These are phyloP conservation scores for Phytophthora niederhauseri DNA, from an alignment of 352 stramenopile genomes.

Conservation along the genomic window DNA sequence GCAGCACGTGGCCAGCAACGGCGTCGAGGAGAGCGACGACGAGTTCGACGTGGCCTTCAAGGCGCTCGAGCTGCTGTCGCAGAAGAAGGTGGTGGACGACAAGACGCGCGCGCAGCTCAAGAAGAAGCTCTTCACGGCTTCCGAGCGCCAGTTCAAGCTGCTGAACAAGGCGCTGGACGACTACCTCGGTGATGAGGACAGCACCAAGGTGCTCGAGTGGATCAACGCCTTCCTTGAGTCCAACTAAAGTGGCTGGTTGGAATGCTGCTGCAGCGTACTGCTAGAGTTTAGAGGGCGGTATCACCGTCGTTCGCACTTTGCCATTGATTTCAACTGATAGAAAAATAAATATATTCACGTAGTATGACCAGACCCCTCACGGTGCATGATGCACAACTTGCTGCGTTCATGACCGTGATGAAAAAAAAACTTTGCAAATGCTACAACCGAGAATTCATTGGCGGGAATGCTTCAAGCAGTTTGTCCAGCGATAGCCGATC, in stretches of 20 bases:
- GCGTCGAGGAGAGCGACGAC: conserved; percentile 2
- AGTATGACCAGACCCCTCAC: background rate
- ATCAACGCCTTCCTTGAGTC: conserved; percentile 62
- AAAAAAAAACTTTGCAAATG: background rate
- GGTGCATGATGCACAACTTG: no score
- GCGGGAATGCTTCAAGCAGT: conserved; percentile 44
- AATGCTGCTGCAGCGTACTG: background rate
- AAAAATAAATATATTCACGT: conserved; percentile 49
- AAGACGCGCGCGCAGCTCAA: conserved; percentile 59
- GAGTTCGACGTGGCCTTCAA: conserved; percentile 39
- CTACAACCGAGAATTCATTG: conserved; percentile 55
- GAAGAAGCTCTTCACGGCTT: conserved; percentile 57
- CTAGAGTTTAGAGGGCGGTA: background rate
- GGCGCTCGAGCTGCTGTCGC: conserved; percentile 57
- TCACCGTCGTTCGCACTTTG: background rate
- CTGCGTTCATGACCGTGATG: background rate
- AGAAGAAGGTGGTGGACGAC: conserved; percentile 53
- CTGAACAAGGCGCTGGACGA: conserved; percentile 54
- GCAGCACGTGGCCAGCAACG: conserved; percentile 28
- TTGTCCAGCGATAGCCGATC: conserved; percentile 50
- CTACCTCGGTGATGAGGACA: conserved; percentile 47
- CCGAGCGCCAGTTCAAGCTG: conserved; percentile 60
- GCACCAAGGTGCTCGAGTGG: conserved; percentile 69
- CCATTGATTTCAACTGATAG: conserved; percentile 11
- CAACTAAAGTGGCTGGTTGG: conserved; percentile 13